Evolutionary conservation across 2,329 filamentous ascomycete genomes (phyloP).

Genomic region (Xylariaceae sp.): DNA sequence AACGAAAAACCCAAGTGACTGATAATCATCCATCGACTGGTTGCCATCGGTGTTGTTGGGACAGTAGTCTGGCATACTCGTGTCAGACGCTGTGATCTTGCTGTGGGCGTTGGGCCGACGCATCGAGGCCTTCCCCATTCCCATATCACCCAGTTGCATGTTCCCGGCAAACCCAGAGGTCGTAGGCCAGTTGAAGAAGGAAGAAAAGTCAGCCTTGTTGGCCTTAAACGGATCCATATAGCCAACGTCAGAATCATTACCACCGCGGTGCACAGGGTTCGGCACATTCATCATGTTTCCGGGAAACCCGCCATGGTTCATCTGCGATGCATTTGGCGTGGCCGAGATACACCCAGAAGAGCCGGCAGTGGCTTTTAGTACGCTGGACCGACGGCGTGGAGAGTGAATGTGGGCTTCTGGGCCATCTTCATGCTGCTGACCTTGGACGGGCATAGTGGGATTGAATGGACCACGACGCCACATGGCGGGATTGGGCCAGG

Average conservation of each 20-base stretch:
- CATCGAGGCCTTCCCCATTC: conserved; percentile 18
- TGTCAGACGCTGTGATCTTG: conserved; percentile 35
- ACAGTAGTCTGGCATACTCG: conserved; percentile 40
- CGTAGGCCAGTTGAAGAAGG: conserved; percentile 30
- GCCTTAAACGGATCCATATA: conserved; percentile 28
- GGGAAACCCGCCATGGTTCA: conserved; percentile 21
- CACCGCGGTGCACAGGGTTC: conserved; percentile 25
- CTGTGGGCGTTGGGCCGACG: conserved; percentile 24
- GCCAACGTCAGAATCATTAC: conserved; percentile 16
- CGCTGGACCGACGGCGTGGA: conserved; percentile 40
- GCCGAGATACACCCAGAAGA: conserved; percentile 18
- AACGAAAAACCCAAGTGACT: conserved; percentile 29
- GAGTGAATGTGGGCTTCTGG: conserved; percentile 60
- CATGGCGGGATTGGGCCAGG: conserved; percentile 73
- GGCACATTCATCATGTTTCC: conserved; percentile 30
- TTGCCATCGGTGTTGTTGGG: conserved; percentile 18
- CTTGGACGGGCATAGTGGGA: conserved; percentile 38
- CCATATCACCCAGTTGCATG: conserved; percentile 16
- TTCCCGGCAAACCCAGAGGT: conserved; percentile 22
- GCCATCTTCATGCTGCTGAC: conserved; percentile 40
- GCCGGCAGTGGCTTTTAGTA: conserved; percentile 16
- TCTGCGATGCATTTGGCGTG: conserved; percentile 20
- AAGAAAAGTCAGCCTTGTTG: conserved; percentile 25
- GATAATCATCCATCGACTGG: conserved; percentile 23
- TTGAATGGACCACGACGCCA: conserved; percentile 50